phyloP scores from a whole-genome alignment of 2,329 filamentous ascomycete species.

The Byssochlamys sp. region DNA sequence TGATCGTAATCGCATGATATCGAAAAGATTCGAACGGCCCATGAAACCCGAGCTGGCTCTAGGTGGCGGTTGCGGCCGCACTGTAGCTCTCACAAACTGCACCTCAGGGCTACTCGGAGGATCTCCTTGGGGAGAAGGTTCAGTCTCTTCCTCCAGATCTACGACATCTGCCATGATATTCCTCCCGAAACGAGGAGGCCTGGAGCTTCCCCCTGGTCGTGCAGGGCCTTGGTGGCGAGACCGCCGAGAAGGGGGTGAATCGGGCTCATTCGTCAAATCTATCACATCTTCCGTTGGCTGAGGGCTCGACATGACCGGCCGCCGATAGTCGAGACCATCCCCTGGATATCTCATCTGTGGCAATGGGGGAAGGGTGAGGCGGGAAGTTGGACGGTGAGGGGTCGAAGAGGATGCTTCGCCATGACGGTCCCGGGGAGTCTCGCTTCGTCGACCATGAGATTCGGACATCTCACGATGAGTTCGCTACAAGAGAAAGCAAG shows the following conservation, averaged over 20 bases:
- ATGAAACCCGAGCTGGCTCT: neutral
- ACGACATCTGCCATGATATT: constrained; percentile 30
- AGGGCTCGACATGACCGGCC: constrained; percentile 39
- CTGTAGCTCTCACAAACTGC: constrained; percentile 36
- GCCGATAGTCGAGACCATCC: constrained; percentile 48
- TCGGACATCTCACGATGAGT: constrained; percentile 28
- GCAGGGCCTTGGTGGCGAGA: constrained; percentile 5
- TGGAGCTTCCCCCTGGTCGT: constrained; percentile 8
- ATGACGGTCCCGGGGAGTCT: constrained; percentile 16
- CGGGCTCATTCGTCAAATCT: constrained; percentile 39
- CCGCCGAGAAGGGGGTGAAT: constrained; percentile 20
- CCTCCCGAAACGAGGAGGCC: constrained; percentile 27
- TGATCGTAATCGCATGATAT: constrained; percentile 8
- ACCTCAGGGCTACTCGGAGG: constrained; percentile 39
- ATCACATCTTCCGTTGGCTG: constrained; percentile 30
- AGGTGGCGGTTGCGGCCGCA: constrained; percentile 11
- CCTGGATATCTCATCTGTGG: constrained; percentile 35
- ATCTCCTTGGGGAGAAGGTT: constrained; percentile 9
- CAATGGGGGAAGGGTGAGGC: constrained; percentile 18
- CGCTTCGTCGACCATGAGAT: constrained; percentile 14
- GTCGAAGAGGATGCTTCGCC: constrained; percentile 16
- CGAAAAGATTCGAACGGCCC: constrained; percentile 4
- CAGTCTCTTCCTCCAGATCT: constrained; percentile 31
- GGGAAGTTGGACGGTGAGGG: constrained; percentile 8
- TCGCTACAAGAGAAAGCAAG: constrained; percentile 19